Base-by-base conservation (phyloP, 148 eudicot genomes). In the Polygonum maritimum region DNA sequence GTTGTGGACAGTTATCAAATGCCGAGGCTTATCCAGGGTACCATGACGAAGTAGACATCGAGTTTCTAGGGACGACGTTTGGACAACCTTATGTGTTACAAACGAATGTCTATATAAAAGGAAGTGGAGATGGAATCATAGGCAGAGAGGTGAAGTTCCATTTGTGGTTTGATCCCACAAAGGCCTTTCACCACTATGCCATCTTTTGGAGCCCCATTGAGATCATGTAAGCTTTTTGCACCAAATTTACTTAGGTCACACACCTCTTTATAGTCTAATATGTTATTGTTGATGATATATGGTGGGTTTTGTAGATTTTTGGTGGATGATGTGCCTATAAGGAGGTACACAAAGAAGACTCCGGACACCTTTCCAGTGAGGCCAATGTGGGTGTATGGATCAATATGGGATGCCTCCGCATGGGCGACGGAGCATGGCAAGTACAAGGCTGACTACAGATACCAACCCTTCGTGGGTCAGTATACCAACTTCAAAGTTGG, bases 351-450 rank as follows among this genome's bases (percentile, higher is more conserved):
- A 54, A 91, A 87, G 71, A 94, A 87, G 79, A 94, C 93, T 76
- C 91, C 9, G 2, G 77, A 82, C 35, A 91, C 98, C 26, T 94
- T 88, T 52, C 98, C 98, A 48, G n/a, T 81, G 74, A 87, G 98
- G 79, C 98, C 98, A 86, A 89, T 94, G 98, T 94, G 91, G 95
- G 52, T 88, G 1, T 94, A 94, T 80, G 98, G 98, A 6, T 94
- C 98, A 19, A 94, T 94, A 80, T 94, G 98, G 98, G 98, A 94
- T 82, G 98, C 98, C 36, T 94, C 98, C 5, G 88, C 97, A 19
- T 94, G 98, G 98, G 98, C 98, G 4, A 94, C 98, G 0, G 98
- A 94, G 74, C 81, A 91, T 60, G 98, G 98, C 0, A 94, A 84
- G 79, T 94, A 94, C 87, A 94, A 90, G 74, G 97, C 95, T 21